Evolutionary conservation across 2,329 filamentous ascomycete species (phyloP).

Genomic region (Chaetoscypha palmicola): DNA sequence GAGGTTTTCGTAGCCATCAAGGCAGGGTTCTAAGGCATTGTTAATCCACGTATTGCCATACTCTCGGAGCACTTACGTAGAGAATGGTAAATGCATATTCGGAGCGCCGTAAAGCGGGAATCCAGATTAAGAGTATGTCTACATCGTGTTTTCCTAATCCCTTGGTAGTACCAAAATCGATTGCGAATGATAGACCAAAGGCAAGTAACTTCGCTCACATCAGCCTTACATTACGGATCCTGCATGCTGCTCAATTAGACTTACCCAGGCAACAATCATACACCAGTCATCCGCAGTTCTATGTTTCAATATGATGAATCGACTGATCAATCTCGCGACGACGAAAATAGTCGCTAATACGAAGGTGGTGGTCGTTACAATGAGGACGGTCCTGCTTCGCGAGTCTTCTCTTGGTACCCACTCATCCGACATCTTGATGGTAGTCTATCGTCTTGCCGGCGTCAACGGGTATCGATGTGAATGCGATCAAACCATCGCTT

Average conservation of each 20-base stretch:
- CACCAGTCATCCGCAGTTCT: conserved; percentile 73
- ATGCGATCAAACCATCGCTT: no score
- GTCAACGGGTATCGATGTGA: no score
- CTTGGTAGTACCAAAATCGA: conserved; percentile 54
- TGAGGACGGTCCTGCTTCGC: conserved; percentile 43
- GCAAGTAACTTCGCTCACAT: conserved; percentile 51
- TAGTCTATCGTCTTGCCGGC: no score
- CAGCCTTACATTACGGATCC: no score
- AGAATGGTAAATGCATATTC: conserved; percentile 61
- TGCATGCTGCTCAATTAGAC: no score
- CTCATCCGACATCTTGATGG: neutral
- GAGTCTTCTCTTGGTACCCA: neutral
- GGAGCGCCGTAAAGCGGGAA: conserved; percentile 45
- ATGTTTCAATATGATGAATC: conserved; percentile 64
- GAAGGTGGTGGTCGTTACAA: conserved; percentile 63
- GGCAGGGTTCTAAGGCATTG: conserved; percentile 62
- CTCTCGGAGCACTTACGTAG: conserved; percentile 40
- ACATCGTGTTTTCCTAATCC: conserved; percentile 63
- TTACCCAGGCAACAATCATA: conserved; percentile 71
- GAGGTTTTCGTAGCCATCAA: conserved; percentile 89
- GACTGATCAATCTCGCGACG: conserved; percentile 63
- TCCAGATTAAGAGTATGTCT: conserved; percentile 47
- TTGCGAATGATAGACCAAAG: conserved; percentile 59
- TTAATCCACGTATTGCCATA: neutral
- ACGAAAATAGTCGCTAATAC: conserved; percentile 69